These are phyloP conservation scores for Polyporus tsugae DNA, from an alignment of 1,284 basidiomycete species.

Conservation along the genomic window DNA sequence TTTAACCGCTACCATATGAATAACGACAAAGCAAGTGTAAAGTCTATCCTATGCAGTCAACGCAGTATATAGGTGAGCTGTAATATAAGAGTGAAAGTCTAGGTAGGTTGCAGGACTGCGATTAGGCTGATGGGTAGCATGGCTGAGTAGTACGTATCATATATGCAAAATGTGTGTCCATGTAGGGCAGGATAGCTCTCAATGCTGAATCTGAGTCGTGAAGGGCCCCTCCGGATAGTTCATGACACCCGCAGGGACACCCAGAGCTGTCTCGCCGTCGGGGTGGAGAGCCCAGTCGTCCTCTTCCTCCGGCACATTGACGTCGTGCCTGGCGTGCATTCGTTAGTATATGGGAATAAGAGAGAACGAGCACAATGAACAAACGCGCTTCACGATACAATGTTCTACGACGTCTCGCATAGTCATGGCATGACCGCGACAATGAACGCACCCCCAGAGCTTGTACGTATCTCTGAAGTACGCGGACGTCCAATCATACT, in stretches of 20 bases:
- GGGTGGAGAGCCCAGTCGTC: constrained; percentile 25
- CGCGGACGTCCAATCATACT: constrained; percentile 11
- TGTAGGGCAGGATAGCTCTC: neutral
- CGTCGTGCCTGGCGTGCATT: neutral
- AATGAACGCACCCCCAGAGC: constrained; percentile 26
- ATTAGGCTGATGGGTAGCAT: neutral
- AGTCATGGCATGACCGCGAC: constrained; percentile 20
- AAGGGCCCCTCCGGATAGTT: constrained; percentile 14
- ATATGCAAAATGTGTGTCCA: neutral
- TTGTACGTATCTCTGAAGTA: constrained; percentile 14
- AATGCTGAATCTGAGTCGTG: constrained; percentile 22
- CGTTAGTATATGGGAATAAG: neutral
- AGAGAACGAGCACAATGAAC: neutral
- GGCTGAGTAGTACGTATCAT: neutral
- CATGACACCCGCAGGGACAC: constrained; percentile 19
- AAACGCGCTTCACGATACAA: constrained; percentile 9
- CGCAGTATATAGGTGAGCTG: neutral
- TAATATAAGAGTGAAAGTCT: neutral
- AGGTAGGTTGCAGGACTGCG: neutral
- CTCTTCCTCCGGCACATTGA: constrained; percentile 11
- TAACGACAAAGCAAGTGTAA: neutral
- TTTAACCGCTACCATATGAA: neutral
- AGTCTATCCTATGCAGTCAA: neutral
- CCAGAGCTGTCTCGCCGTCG: constrained; percentile 19
- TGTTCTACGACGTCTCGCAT: constrained; percentile 19